phyloP scores from a whole-genome alignment of 2,329 filamentous ascomycete genomes.

The Raffaelea albimanens region DNA sequence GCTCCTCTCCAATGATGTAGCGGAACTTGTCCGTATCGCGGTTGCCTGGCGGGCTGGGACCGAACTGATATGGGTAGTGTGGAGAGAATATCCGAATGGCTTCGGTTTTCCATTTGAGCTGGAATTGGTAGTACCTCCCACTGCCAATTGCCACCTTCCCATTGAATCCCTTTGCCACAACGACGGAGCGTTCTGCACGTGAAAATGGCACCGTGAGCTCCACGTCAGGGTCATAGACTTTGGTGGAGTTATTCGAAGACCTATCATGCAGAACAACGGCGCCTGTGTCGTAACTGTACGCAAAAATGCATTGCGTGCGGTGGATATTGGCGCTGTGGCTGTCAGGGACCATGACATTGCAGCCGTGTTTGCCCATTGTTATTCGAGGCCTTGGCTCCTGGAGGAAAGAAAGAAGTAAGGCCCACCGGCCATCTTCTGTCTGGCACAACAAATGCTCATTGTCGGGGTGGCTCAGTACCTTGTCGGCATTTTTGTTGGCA shows the following conservation, averaged over 20 bases:
- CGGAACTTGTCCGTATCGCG: constrained; percentile 5
- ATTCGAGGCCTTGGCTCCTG: constrained; percentile 5
- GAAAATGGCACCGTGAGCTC: constrained; percentile 15
- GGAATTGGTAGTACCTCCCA: constrained; percentile 17
- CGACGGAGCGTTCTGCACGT: constrained; percentile 12
- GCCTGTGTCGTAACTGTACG: constrained; percentile 14
- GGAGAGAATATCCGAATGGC: constrained; percentile 12
- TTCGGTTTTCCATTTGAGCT: constrained; percentile 15
- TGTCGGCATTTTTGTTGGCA: not conserved
- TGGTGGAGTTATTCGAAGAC: constrained; percentile 13
- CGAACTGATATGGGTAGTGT: not conserved
- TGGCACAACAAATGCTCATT: not conserved
- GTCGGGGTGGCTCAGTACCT: not conserved
- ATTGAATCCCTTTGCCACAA: constrained; percentile 18
- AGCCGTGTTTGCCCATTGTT: constrained; percentile 12
- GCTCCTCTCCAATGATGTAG: constrained; percentile 15
- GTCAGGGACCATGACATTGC: constrained; percentile 16
- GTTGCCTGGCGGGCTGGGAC: not conserved
- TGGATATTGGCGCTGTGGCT: constrained; percentile 13
- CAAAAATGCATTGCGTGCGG: constrained; percentile 16
- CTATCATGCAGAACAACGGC: constrained; percentile 18
- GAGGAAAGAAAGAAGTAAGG: constrained; percentile 9
- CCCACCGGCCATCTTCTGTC: not conserved
- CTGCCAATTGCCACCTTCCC: constrained; percentile 16
- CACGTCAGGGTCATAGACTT: constrained; percentile 12